Base-by-base conservation (phyloP, 345 rosid species). In the Combretum micranthum region DNA sequence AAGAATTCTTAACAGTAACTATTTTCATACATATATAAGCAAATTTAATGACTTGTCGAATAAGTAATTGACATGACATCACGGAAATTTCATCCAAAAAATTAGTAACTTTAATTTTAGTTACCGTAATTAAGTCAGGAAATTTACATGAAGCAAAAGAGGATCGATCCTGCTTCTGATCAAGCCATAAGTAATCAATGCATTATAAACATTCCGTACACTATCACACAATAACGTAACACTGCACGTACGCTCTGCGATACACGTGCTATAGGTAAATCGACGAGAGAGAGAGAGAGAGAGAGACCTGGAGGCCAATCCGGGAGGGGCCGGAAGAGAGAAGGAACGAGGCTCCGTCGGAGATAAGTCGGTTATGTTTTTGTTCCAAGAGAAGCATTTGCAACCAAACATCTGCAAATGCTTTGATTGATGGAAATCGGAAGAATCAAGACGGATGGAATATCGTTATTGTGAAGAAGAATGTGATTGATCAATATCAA, bases 271-370 rank as follows among this genome's bases (percentile, higher is more conserved):
- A 13, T 3, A 25, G 20, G 43, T 43, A 46, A 15, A 22, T 4
- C 17, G 23, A 1, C 15, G 13, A 44, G 43, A 14, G 22, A 25
- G 20, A 47, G 10, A 18, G 18, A 20, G 20, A 55, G 20, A 39
- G 12, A 1, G 18, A 21, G 68, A 91, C 98, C 96, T 52, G 65
- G 72, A 60, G 96, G 90, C 92, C 96, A 88, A 15, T 65, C 64
- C 46, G 96, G 90, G 42, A 81, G 79, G 13, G 88, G 84, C 54
- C 8, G 90, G 95, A 47, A 92, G 85, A 42, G 82, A 81, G 78
- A 76, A 87, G 56, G 80, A 37, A 48, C 71, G 72, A 19, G 73
- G 83, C 60, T 75, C 70, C 5, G 67, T 46, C 55, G 75, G 72
- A 39, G 72, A 50, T 13, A 50, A 51, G 47, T 73, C 52, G 56